Conservation (phyloP, 2,329 filamentous ascomycete genomes). For the Clathrospora elynae region DNA sequence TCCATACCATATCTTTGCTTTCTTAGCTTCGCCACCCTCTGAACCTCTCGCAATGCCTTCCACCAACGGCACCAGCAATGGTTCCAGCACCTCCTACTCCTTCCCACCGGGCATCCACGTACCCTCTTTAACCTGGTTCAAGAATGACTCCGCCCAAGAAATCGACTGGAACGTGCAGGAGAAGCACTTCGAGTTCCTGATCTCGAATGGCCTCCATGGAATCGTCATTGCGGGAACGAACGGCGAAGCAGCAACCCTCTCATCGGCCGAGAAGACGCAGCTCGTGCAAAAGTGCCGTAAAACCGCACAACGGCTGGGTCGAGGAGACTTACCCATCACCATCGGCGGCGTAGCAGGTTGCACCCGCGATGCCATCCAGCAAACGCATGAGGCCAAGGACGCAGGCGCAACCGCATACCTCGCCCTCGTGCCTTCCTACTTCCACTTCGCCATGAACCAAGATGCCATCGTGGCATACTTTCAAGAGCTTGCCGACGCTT, state of each 20-base stretch:
- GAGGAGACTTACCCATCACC: conserved; percentile 48
- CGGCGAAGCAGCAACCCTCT: conserved; percentile 53
- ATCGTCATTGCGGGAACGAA: conserved; percentile 54
- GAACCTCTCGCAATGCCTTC: conserved; percentile 35
- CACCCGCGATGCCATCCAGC: conserved; percentile 51
- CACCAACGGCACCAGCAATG: conserved; percentile 35
- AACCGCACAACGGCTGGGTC: conserved; percentile 42
- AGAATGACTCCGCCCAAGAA: conserved; percentile 54
- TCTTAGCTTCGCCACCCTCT: neutral
- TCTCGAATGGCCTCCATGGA: conserved; percentile 59
- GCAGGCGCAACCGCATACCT: conserved; percentile 49
- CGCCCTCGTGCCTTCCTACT: conserved; percentile 49
- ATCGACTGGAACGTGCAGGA: conserved; percentile 63
- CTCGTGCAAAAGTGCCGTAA: conserved; percentile 49
- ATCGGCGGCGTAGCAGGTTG: conserved; percentile 50
- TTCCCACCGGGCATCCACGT: conserved; percentile 61
- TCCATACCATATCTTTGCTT: neutral
- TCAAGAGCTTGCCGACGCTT: conserved; percentile 46
- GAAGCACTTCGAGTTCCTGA: conserved; percentile 60
- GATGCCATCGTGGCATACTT: conserved; percentile 46
- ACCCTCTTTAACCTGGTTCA: conserved; percentile 63
- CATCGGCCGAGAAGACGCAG: conserved; percentile 47
- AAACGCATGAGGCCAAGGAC: conserved; percentile 46
- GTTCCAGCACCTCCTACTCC: conserved; percentile 39
- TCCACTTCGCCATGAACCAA: conserved; percentile 49